These are phyloP conservation scores for Ampelomyces quisqualis DNA, from an alignment of 2,329 filamentous ascomycete species.

Conservation along the genomic window DNA sequence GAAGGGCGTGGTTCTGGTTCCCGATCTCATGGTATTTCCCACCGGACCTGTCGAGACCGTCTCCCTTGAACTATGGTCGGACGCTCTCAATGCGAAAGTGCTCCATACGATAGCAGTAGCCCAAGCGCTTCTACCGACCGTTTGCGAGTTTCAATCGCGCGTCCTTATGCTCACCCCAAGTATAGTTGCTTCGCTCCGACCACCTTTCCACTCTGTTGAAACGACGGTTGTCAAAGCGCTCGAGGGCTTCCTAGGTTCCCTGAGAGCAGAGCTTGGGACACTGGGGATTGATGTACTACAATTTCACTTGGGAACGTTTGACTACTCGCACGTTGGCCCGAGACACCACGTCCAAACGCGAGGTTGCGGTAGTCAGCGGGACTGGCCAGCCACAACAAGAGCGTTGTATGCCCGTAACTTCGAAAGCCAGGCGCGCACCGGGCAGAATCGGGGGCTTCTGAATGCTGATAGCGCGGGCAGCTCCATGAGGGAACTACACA, in stretches of 20 bases:
- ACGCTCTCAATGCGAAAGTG: slow-evolving; percentile 89
- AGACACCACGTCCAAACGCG: slow-evolving; percentile 45
- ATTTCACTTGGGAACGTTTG: slow-evolving; percentile 88
- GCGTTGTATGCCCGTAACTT: slow-evolving; percentile 43
- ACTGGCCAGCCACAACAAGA: slow-evolving; percentile 42
- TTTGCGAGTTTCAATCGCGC: slow-evolving; percentile 59
- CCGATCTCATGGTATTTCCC: slow-evolving; percentile 73
- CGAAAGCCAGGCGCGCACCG: slow-evolving; percentile 40
- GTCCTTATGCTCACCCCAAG: slow-evolving; percentile 77
- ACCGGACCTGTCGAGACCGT: slow-evolving; percentile 83
- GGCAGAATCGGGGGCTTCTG: slow-evolving; percentile 55
- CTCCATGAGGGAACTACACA: slow-evolving; percentile 75
- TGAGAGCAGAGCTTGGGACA: slow-evolving; percentile 75
- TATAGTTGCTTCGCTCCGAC: slow-evolving; percentile 76
- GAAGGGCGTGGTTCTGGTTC: slow-evolving; percentile 79
- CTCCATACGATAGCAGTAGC: slow-evolving; percentile 85
- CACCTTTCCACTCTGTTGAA: slow-evolving; percentile 81
- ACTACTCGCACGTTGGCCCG: slow-evolving; percentile 66
- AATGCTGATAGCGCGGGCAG: slow-evolving; percentile 60
- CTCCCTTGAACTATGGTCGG: slow-evolving; percentile 78
- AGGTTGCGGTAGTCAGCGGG: slow-evolving; percentile 36
- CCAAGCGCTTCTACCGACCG: slow-evolving; percentile 72
- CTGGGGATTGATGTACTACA: slow-evolving; percentile 79
- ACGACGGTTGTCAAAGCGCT: slow-evolving; percentile 82
- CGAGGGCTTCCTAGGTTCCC: slow-evolving; percentile 78